Conservation (phyloP, 352 stramenopile genomes). For the Pythium rishiriense region DNA sequence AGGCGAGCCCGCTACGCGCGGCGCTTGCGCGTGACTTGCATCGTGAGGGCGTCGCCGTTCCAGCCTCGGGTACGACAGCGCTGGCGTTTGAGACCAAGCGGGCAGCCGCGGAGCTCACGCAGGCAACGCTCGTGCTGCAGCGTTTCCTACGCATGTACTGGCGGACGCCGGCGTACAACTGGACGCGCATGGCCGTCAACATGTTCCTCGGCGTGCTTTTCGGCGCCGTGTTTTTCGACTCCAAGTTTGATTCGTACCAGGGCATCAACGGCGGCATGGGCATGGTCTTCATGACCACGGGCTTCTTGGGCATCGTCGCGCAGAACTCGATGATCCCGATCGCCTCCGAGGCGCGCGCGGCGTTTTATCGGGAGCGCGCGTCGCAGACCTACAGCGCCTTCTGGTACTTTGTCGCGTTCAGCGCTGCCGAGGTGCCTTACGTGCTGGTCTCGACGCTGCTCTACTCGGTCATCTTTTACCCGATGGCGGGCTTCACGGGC, state of each 20-base stretch:
- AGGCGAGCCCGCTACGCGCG: slow-evolving; percentile 10
- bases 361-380: slow-evolving; percentile 92
- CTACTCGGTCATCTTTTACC: slow-evolving; percentile 36
- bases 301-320: slow-evolving; percentile 67
- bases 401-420: slow-evolving; percentile 79
- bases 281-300: slow-evolving; percentile 70
- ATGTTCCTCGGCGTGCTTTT: slow-evolving; percentile 69
- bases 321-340: slow-evolving; percentile 65
- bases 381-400: slow-evolving; percentile 88
- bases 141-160: slow-evolving; percentile 36
- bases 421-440: slow-evolving; percentile 58
- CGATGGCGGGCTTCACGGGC: slow-evolving; percentile 33
- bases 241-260: slow-evolving; percentile 32
- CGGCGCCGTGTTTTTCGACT: slow-evolving; percentile 48
- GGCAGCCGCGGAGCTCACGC: slow-evolving; percentile 11
- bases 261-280: slow-evolving; percentile 41
- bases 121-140: slow-evolving; percentile 27
- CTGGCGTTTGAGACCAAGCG: slow-evolving; percentile 32
- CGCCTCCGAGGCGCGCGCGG: slow-evolving; percentile 66
- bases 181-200: slow-evolving; percentile 54
- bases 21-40: slow-evolving; percentile 14
- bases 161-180: slow-evolving; percentile 66
- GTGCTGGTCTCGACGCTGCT: slow-evolving; percentile 25
- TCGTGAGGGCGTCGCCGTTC: slow-evolving; percentile 17
- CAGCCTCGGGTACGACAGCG: background rate